Percentiles rank a stretch among this genome's conserved stretches.
phyloP scores from a whole-genome alignment of 2,329 filamentous ascomycete species.

The Colletotrichum tropicicola region DNA sequence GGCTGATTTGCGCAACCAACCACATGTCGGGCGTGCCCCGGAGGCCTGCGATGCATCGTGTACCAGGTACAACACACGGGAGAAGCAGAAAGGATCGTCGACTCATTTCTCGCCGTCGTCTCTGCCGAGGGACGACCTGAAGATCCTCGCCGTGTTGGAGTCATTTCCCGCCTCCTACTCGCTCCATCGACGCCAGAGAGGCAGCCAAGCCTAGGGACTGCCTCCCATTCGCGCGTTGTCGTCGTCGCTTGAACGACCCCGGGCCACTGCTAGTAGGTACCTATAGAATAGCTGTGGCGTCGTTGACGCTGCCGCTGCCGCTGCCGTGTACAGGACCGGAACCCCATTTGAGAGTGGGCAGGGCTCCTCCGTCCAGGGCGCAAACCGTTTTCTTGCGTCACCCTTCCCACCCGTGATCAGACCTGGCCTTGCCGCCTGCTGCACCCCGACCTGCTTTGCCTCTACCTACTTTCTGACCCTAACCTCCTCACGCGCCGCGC shows the following conservation, averaged over 20 bases:
- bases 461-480: not conserved
- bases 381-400: conserved; percentile 28
- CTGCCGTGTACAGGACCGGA: not conserved
- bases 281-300: conserved; percentile 19
- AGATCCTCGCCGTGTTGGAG: conserved; percentile 15
- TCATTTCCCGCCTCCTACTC: conserved; percentile 1
- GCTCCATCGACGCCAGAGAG: conserved; percentile 18
- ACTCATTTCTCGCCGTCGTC: conserved; percentile 5
- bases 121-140: conserved; percentile 8
- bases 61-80: no score
- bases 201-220: conserved; percentile 15
- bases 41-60: no score
- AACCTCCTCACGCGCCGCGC: not conserved
- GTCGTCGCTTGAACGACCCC: conserved; percentile 12
- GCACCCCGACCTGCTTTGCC: not conserved
- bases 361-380: conserved; percentile 11
- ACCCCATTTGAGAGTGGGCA: not conserved
- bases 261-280: conserved; percentile 1
- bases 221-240: conserved; percentile 11
- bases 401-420: conserved; percentile 25
- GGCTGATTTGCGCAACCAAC: no score
- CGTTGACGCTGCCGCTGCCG: not conserved
- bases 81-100: not conserved
- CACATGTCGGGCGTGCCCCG: no score
- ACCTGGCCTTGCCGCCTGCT: conserved; percentile 4